Conservation (phyloP, 805 yeast genomes). For the Komagataella mondaviorum region DNA sequence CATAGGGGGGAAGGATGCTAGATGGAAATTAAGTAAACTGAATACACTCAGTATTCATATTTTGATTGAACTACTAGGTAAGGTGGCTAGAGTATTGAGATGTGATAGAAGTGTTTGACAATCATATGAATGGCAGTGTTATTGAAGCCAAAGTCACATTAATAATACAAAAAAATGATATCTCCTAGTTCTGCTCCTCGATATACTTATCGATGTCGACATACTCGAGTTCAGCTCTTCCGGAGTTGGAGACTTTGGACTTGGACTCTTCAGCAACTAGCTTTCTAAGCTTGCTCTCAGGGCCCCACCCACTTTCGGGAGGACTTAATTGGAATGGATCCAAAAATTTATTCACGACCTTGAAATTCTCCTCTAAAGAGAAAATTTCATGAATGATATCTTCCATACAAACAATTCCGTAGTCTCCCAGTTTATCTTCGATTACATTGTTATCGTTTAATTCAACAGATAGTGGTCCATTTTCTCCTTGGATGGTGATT, state of each 20-base stretch:
- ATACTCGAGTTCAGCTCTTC: slow-evolving; percentile 53
- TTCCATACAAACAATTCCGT: slow-evolving; percentile 67
- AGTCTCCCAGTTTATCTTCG: slow-evolving; percentile 58
- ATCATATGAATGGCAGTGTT: not conserved
- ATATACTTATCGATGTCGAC: slow-evolving; percentile 63
- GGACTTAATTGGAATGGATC: slow-evolving; percentile 57
- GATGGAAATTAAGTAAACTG: not conserved
- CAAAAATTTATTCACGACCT: slow-evolving; percentile 44
- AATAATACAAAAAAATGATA: not conserved
- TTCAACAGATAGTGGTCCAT: slow-evolving; percentile 24
- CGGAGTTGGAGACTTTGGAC: slow-evolving; percentile 40
- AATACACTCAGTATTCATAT: not conserved
- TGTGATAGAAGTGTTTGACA: too few species aligned
- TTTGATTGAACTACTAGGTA: not conserved
- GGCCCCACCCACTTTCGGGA: slow-evolving; percentile 66
- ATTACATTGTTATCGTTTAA: slow-evolving; percentile 65
- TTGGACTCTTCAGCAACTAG: slow-evolving; percentile 32
- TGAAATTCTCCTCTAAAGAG: slow-evolving; percentile 51
- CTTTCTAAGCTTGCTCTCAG: slow-evolving; percentile 55
- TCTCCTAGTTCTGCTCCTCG: slow-evolving; percentile 42
- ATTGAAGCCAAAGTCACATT: not conserved
- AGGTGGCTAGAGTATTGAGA: not conserved
- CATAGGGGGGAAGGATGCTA: not conserved
- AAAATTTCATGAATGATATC: slow-evolving; percentile 65
- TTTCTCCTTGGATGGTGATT: slow-evolving; percentile 21